Evolutionary conservation across 225 moss, liverwort and hornwort genomes (phyloP), one percentile per base, ranked within the genome.

Genomic region (Bryum argenteum): DNA sequence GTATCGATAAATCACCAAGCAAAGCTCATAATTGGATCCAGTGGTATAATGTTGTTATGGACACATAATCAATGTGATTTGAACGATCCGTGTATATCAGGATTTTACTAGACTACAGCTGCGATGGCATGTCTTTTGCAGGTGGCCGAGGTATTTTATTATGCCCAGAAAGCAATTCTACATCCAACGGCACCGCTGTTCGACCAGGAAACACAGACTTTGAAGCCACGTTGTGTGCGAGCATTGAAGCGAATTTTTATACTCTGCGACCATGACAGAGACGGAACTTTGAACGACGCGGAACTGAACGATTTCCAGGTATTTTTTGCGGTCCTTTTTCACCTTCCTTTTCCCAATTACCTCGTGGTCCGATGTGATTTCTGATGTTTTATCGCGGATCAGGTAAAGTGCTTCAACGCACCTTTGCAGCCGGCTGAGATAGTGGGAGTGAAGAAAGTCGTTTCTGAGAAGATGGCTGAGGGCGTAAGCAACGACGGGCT

Each of bases 371-470:
- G 57, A 51, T 70, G 19, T 9, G 71, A 18, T 75, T 54, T 19
- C 21, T 63, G 61, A 76, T 71, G 20, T 64, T 39, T 42, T 69
- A 21, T 61, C 77, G 20, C 24, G 75, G 63, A 61, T 66, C 88
- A 97, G 97, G 94, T 94, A 66, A 97, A 94, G 82, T 97, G 97
- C 77, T 97, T 97, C 80, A 94, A 94, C 83, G 97, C 94, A 59
- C 97, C 97, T 69, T 85, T 97, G 69, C 97, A 97, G 81, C 90
- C 92, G 41, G 88, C 94, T 68, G 97, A 97, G 79, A 83, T 97
- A 50, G 85, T 89, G 24, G 94, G 94, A 41, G 97, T 97, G 51
- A 97, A 97, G 79, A 92, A 91, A 81, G 94, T 97, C 14, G 97
- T 97, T 33, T 91, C 94, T 16, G 97, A 94, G 86, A 97, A 97